Evolutionary conservation across 129 eudicot species (phyloP).

Genomic region (Saussurea involucrata): DNA sequence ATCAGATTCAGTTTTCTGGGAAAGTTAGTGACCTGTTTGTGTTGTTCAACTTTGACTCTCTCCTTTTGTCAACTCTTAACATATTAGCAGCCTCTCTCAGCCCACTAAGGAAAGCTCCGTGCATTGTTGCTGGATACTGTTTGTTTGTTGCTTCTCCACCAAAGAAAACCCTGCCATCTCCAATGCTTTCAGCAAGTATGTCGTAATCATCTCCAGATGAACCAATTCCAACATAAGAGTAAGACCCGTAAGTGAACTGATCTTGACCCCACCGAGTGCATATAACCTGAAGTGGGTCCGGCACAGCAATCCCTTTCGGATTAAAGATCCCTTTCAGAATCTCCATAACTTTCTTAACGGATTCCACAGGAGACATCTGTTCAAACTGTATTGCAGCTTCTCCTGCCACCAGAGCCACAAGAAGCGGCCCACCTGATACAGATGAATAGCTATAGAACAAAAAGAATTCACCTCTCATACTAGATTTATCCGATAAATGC

Average conservation of each 20-base stretch:
- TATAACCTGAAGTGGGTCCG: constrained; percentile 81
- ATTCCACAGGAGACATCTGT: constrained; percentile 66
- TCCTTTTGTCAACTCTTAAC: constrained; percentile 56
- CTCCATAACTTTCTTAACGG: constrained; percentile 71
- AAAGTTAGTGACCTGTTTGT: constrained; percentile 14
- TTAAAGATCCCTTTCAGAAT: constrained; percentile 82
- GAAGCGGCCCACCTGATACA: constrained; percentile 96
- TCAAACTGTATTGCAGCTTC: constrained; percentile 91
- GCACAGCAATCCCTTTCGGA: constrained; percentile 95
- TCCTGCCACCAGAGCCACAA: constrained; percentile 91
- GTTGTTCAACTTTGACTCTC: constrained; percentile 18
- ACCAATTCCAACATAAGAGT: constrained; percentile 91
- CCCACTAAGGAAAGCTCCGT: constrained; percentile 97
- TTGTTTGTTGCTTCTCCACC: constrained; percentile 98
- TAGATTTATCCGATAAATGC: constrained; percentile 79
- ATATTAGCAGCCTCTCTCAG: constrained; percentile 99
- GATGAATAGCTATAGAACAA: constrained; percentile 87
- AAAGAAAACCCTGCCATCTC: constrained; percentile 78
- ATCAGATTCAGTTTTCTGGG: constrained; percentile 22
- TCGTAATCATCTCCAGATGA: constrained; percentile 96
- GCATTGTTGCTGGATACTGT: constrained; percentile 99
- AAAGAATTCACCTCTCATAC: constrained; percentile 89
- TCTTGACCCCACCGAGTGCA: constrained; percentile 99
- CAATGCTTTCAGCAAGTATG: constrained; percentile 83
- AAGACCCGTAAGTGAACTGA: constrained; percentile 76